phyloP scores from a whole-genome alignment of 2,329 filamentous ascomycete genomes.

The Plectosphaerella plurivora region DNA sequence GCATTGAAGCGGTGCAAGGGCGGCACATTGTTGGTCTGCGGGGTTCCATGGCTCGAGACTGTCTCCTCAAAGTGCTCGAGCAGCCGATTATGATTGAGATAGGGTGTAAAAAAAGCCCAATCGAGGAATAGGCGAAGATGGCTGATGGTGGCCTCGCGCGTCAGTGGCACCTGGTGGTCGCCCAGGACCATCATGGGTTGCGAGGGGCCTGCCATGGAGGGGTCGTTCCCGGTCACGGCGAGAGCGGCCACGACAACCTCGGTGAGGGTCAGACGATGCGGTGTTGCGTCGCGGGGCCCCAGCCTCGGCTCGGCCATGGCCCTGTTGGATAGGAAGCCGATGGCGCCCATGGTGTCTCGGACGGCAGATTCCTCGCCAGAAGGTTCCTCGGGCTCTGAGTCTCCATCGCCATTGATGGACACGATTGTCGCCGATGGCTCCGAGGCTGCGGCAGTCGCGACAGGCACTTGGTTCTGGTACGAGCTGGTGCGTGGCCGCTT shows the following conservation, averaged over 20 bases:
- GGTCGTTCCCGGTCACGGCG: conserved; percentile 4
- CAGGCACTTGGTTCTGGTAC: background rate
- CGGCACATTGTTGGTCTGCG: background rate
- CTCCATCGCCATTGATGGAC: too few relatives aligned
- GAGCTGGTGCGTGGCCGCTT: conserved; percentile 2
- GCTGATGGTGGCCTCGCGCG: background rate
- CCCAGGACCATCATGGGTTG: background rate
- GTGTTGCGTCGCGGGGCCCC: background rate
- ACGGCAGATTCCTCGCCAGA: conserved; percentile 6
- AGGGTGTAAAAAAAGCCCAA: background rate
- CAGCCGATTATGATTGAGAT: conserved; percentile 1
- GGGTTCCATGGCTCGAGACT: background rate
- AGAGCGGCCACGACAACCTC: conserved; percentile 4
- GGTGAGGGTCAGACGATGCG: conserved; percentile 2
- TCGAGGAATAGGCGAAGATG: conserved; percentile 2
- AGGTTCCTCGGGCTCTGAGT: background rate
- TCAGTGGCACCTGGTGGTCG: conserved; percentile 1
- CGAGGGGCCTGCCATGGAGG: conserved; percentile 2
- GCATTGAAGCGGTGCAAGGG: conserved; percentile 5
- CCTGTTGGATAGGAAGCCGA: conserved; percentile 7
- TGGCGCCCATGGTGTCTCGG: conserved; percentile 8
- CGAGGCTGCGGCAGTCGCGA: background rate
- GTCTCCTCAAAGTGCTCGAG: conserved; percentile 4
- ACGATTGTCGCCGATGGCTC: background rate
- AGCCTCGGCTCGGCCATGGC: conserved; percentile 7